Evolutionary conservation across 331 rosid species (phyloP).

Genomic region (Malus hybrid): DNA sequence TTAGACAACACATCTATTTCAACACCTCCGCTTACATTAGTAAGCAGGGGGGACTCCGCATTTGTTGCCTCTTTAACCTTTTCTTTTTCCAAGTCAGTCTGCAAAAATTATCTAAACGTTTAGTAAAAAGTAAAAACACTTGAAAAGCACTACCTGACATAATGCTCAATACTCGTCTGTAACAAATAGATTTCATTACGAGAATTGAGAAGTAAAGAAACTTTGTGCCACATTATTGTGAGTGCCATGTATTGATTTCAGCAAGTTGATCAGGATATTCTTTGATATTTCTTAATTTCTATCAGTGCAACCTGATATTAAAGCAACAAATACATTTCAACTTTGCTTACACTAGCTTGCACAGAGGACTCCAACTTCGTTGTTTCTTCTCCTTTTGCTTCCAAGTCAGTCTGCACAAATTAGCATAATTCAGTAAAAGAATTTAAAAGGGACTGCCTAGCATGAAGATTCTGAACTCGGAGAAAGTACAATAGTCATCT

Average conservation of each 20-base stretch:
- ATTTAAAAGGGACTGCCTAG: not conserved
- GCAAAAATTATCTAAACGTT: not conserved
- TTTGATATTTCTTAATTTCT: slow-evolving; percentile 22
- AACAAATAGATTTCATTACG: not conserved
- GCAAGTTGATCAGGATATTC: slow-evolving; percentile 32
- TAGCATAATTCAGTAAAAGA: not conserved
- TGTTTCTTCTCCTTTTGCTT: slow-evolving; percentile 12
- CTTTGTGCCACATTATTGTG: not conserved
- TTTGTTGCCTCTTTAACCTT: slow-evolving; percentile 8
- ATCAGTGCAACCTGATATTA: slow-evolving; percentile 32
- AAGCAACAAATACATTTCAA: slow-evolving; percentile 24
- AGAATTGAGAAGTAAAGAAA: not conserved
- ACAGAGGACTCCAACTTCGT: not conserved
- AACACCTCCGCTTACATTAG: slow-evolving; percentile 1
- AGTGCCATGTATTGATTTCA: slow-evolving; percentile 22
- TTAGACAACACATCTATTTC: slow-evolving; percentile 28
- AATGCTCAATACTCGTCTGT: not conserved
- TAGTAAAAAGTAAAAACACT: slow-evolving; percentile 5
- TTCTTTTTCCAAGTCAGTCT: slow-evolving; percentile 24
- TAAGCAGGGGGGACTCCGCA: slow-evolving; percentile 5
- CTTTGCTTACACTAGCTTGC: not conserved
- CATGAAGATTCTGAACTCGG: too few species aligned
- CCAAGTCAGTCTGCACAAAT: slow-evolving; percentile 21
- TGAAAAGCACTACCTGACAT: not conserved
- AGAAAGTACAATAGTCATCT: too few species aligned